phyloP scores from a whole-genome alignment of 768 basidiomycete genomes.

The Xanthoconium purpureum region DNA sequence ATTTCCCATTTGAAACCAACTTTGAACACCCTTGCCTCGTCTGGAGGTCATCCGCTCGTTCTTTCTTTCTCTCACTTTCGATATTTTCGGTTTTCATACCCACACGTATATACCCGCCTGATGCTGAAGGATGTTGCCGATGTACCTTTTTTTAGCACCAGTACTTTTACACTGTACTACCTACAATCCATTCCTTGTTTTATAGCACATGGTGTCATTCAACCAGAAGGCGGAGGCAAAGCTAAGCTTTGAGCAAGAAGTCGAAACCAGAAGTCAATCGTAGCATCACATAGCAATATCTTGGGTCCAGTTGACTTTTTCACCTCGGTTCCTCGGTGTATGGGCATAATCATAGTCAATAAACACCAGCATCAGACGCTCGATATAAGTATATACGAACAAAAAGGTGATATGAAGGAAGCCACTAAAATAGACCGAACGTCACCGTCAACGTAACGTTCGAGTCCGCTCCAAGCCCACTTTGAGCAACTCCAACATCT shows the following conservation, averaged over 20 bases:
- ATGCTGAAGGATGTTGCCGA: background rate
- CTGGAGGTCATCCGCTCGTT: background rate
- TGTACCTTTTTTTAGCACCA: background rate
- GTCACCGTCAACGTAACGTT: constrained; percentile 6
- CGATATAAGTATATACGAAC: too few species aligned
- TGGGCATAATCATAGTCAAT: too few species aligned
- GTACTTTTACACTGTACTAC: background rate
- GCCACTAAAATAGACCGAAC: background rate
- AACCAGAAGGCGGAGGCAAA: background rate
- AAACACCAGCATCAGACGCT: background rate
- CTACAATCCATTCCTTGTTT: background rate
- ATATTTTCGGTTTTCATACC: constrained; percentile 1
- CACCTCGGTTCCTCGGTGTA: too few species aligned
- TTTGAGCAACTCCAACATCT: constrained; percentile 20
- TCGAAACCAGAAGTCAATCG: too few species aligned
- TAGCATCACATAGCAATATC: too few species aligned
- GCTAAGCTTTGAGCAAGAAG: too few species aligned
- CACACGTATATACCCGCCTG: background rate
- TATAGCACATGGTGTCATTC: background rate
- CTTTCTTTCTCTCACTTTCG: background rate
- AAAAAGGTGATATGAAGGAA: background rate
- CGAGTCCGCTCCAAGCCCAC: constrained; percentile 21
- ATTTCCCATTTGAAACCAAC: background rate
- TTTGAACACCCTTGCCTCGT: background rate
- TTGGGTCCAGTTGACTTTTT: too few species aligned